These are phyloP conservation scores for Trifolium pratense DNA, from an alignment of 306 rosid species.

Conservation along the genomic window DNA sequence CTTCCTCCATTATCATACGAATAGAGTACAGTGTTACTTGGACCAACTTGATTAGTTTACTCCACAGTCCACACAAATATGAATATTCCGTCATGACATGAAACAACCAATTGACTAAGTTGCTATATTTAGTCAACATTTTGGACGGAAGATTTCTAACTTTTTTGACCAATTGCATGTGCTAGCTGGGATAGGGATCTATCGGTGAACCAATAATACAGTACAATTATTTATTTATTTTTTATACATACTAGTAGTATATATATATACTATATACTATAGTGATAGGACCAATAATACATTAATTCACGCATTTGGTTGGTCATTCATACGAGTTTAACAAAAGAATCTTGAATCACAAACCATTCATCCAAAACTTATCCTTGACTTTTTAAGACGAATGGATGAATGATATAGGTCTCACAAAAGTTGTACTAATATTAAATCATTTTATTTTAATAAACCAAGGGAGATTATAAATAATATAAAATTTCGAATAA, in stretches of 20 bases:
- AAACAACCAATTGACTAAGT: not conserved
- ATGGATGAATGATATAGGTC: not conserved
- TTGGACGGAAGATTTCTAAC: not conserved
- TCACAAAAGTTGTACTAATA: not conserved
- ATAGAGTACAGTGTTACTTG: too few species aligned
- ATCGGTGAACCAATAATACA: slow-evolving; percentile 35
- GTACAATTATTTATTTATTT: not conserved
- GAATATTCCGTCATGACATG: too few species aligned
- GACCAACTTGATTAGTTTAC: too few species aligned
- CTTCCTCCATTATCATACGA: too few species aligned
- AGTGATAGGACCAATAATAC: slow-evolving; percentile 23
- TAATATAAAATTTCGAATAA: too few species aligned
- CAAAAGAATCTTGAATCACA: slow-evolving; percentile 37
- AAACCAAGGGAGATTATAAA: too few species aligned
- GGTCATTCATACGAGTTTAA: not conserved
- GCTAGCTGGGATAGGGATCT: not conserved
- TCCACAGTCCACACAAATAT: too few species aligned
- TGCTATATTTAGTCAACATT: not conserved
- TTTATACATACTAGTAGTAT: too few species aligned
- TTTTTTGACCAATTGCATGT: slow-evolving; percentile 3
- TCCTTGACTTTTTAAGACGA: slow-evolving; percentile 14
- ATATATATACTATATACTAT: too few species aligned
- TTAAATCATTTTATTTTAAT: too few species aligned
- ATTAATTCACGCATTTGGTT: slow-evolving; percentile 1
- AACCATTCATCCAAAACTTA: not conserved